Evolutionary conservation across 495 filamentous ascomycete species (phyloP).

Genomic region (Paragyromitra xinjiangensis): DNA sequence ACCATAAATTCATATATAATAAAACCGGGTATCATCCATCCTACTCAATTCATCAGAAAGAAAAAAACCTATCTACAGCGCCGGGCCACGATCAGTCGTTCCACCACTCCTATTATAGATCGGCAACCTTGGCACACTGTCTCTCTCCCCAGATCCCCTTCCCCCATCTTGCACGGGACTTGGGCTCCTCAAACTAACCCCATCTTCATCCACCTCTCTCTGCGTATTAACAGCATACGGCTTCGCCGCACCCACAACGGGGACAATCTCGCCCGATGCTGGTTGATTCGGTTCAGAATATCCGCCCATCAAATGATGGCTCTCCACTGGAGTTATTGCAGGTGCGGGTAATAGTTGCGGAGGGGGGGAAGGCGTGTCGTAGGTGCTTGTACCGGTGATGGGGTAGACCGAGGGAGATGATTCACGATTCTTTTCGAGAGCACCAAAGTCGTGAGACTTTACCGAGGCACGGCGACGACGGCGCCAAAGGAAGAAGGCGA

Average conservation of each 20-base stretch:
- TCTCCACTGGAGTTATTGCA: conserved; percentile 21
- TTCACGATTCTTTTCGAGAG: conserved; percentile 45
- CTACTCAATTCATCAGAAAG: background rate
- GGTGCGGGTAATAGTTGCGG: conserved; percentile 18
- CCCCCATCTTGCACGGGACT: conserved; percentile 39
- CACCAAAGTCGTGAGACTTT: conserved; percentile 17
- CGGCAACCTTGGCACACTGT: conserved; percentile 52
- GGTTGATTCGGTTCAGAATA: conserved; percentile 19
- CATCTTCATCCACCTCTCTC: conserved; percentile 54
- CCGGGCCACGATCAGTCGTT: conserved; percentile 30
- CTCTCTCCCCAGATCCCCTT: conserved; percentile 20
- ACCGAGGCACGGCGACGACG: background rate
- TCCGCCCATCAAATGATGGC: conserved; percentile 30
- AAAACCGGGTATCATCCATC: conserved; percentile 1
- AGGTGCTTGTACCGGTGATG: conserved; percentile 6
- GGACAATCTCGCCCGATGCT: background rate
- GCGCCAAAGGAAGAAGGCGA: conserved; percentile 42
- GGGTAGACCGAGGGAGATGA: conserved; percentile 37
- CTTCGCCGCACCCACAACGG: conserved; percentile 24
- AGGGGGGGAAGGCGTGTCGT: background rate
- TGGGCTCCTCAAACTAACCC: conserved; percentile 53
- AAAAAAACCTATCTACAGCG: conserved; percentile 22
- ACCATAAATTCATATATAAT: conserved; percentile 8
- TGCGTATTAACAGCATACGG: conserved; percentile 31
- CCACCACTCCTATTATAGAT: conserved; percentile 49